Evolutionary conservation across 2,329 filamentous ascomycete genomes (phyloP), one percentile per base, ranked within the genome.

Genomic region (Eurotiales sp.): DNA sequence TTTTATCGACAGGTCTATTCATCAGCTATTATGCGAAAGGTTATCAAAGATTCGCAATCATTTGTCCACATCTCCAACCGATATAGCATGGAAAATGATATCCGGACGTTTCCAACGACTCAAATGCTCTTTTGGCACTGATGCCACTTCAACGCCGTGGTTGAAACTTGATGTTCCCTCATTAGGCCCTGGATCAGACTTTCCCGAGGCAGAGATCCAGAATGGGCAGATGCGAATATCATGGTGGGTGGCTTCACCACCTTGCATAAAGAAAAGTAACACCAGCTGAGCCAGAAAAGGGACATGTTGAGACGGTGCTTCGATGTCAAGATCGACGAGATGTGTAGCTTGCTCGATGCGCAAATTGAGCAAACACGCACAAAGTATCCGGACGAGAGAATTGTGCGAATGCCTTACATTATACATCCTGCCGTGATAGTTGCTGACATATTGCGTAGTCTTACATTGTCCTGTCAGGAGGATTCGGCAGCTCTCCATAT

Each of bases 391-490:
- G 50, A 51, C 1, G 56, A 63, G 39, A 53, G 59, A 7, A 68
- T 70, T 17, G 64, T 67, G 23, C 36, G 59, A 52, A 37, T 37
- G 7, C 6, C 34, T 37, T 19, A 14, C 12, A 37, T 41, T 44
- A 5, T 34, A 44, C 15, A 8, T 44, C 19, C 25, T 17, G 19
- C 2, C n/a, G n/a, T 30, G 27, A 3, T 44, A 23, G 17, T 37
- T 4, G 12, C 21, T 36, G 4, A 8, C 14, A 57, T 45, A 4
- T 15, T 12, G 29, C 12, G 8, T 22, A 65, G 61, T 54, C 51
- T 11, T 68, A 67, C 34, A 49, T 67, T 2, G 58, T 68, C 14
- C 55, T 69, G 4, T 69, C 66, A 0, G 66, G 66, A 8, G 66
- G 66, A 0, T 59, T 69, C 27, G 65, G 64, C 1, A 65, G 64